Base-by-base conservation (phyloP, 129 eudicot genomes). In the Centella asiatica region DNA sequence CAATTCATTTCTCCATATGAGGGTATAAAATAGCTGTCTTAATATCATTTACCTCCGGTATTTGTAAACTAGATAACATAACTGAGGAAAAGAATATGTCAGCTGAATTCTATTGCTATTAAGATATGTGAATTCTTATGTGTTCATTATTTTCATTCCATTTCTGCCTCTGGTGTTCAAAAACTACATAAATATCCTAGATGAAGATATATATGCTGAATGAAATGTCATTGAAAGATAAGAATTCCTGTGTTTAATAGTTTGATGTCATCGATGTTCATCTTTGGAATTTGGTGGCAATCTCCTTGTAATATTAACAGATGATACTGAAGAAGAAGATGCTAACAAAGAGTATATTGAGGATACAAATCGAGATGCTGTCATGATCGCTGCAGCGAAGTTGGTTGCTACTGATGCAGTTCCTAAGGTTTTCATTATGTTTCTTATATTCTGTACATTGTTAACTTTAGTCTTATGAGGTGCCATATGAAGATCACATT, bases 261-360 rank as follows among this genome's bases (percentile, higher is more conserved):
- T 19, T 34, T 34, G 61, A 14, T 17, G 24, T 28, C 22, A 27
- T 31, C 31, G 7, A 14, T 55, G 26, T 17, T 0, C 0, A 4
- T 18, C 32, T 4, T n/a, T 55, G 46, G 19, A 58, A 36, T 18
- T 4, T 58, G 63, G 46, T 39, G 37, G 45, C 34, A 34, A 58
- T 55, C 47, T 66, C 62, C 36, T 32, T 36, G 71, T 61, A 44
- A n/a, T 65, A 57, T 51, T 27, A 70, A 69, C 87, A 92, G 98
- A 81, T 74, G 96, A 92, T 53, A 77, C 78, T 1, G 95, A 93
- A 62, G 99, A 85, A 31, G 95, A 82, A 81, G 96, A 92, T 72
- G 92, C 68, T 56, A 84, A 78, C 68, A 80, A 76, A 75, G 99
- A 93, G 74, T 93, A 93, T 39, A 64, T 82, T 46, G 99, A 93